phyloP scores from a whole-genome alignment of 371 early-diverging fungal genomes.

The Syncephalis plumigaleata region DNA sequence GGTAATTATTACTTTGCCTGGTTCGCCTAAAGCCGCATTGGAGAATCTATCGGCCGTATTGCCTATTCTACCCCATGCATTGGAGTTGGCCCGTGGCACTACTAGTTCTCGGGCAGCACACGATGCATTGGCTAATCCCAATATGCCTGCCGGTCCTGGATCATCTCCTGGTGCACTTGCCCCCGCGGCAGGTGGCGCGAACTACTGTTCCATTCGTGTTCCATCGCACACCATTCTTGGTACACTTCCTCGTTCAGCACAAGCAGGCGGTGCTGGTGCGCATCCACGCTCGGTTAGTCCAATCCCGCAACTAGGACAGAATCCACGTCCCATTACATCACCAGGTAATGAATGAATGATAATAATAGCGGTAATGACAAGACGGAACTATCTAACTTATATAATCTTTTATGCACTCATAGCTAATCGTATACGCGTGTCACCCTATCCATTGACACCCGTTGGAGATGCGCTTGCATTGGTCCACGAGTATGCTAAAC shows the following conservation, averaged over 20 bases:
- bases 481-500: conserved; percentile 21
- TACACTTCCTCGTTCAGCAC: too few relatives aligned
- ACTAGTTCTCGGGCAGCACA: conserved; percentile 12
- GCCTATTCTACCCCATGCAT: conserved; percentile 58
- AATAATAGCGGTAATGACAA: background rate
- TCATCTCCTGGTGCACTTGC: too few relatives aligned
- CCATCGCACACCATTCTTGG: conserved; percentile 12
- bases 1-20: conserved; percentile 70
- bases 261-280: background rate
- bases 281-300: background rate
- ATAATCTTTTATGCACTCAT: conserved; percentile 16
- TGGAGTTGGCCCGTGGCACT: conserved; percentile 29
- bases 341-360: background rate
- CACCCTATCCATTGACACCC: conserved; percentile 64
- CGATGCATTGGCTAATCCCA: conserved; percentile 21
- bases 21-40: conserved; percentile 64
- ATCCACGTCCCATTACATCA: background rate
- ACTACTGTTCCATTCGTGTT: conserved; percentile 24
- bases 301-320: conserved; percentile 2
- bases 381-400: too few relatives aligned
- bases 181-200: conserved; percentile 15
- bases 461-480: conserved; percentile 44
- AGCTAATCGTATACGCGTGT: conserved; percentile 39
- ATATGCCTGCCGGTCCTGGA: conserved; percentile 9
- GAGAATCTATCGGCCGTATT: conserved; percentile 64